These are phyloP conservation scores for Haematococcus sp. DNA, from an alignment of 139 green algal genomes.

Conservation along the genomic window DNA sequence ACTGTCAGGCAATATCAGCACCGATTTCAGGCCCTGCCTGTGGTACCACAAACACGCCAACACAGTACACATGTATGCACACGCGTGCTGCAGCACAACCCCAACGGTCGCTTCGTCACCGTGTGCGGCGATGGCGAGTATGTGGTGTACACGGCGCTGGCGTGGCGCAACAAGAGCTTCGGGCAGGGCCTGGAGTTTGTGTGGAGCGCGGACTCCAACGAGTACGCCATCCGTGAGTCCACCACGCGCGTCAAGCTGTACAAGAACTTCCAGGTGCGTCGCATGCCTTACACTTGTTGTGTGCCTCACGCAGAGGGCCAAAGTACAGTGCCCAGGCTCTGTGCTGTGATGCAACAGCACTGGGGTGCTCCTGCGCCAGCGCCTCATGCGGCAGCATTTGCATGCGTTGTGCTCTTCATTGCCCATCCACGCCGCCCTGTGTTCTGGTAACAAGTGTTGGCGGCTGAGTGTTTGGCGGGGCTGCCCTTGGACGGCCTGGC, in stretches of 20 bases:
- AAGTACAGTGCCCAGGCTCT: too few relatives aligned
- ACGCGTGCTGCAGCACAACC: slow-evolving; percentile 88
- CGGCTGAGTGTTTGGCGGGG: too few relatives aligned
- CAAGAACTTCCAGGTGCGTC: slow-evolving; percentile 63
- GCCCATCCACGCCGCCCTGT: too few relatives aligned
- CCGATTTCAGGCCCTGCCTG: too few relatives aligned
- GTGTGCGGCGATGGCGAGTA: slow-evolving; percentile 98
- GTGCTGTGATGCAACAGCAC: too few relatives aligned
- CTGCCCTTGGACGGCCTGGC: too few relatives aligned
- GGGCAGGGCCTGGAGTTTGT: slow-evolving; percentile 87
- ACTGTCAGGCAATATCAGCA: too few relatives aligned
- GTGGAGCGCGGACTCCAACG: slow-evolving; percentile 87
- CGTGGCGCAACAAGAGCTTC: slow-evolving; percentile 98
- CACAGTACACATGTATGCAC: not conserved
- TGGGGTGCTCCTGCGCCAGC: too few relatives aligned
- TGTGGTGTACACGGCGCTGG: slow-evolving; percentile 98
- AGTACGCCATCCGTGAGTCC: slow-evolving; percentile 83
- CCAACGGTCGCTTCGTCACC: slow-evolving; percentile 96
- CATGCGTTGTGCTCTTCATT: too few relatives aligned
- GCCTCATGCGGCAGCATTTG: too few relatives aligned
- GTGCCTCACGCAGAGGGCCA: not conserved
- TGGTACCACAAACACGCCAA: too few relatives aligned
- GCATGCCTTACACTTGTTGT: not conserved
- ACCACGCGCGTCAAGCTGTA: slow-evolving; percentile 59
- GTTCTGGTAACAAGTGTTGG: too few relatives aligned